phyloP scores from a whole-genome alignment of 805 yeast species.

The Yarrowia divulgata region DNA sequence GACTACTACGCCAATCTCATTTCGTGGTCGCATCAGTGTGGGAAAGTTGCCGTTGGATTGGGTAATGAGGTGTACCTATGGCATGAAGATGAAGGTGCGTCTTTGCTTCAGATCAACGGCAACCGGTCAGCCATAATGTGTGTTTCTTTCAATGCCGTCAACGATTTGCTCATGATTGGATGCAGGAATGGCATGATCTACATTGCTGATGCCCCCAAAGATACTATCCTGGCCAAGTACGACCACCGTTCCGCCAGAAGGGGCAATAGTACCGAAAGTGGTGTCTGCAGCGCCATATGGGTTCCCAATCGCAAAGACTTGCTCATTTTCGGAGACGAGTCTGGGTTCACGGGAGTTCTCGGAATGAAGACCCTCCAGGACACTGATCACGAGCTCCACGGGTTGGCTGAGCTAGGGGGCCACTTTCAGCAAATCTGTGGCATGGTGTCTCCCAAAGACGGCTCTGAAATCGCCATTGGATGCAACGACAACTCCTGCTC shows the following conservation, averaged over 20 bases:
- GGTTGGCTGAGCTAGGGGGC: constrained; percentile 40
- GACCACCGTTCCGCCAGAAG: constrained; percentile 32
- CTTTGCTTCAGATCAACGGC: constrained; percentile 49
- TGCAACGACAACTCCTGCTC: constrained; percentile 84
- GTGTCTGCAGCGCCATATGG: constrained; percentile 65
- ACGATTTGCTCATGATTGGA: constrained; percentile 36
- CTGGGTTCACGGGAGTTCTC: constrained; percentile 25
- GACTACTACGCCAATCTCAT: constrained; percentile 78
- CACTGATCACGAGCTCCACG: not conserved
- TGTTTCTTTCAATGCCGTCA: constrained; percentile 41
- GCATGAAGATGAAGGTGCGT: constrained; percentile 59
- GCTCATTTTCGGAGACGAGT: constrained; percentile 72
- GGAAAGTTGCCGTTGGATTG: constrained; percentile 68
- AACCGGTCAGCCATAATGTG: constrained; percentile 26
- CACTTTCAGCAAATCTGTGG: constrained; percentile 48
- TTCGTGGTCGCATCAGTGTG: constrained; percentile 64
- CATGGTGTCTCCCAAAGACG: constrained; percentile 63
- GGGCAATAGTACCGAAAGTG: constrained; percentile 51
- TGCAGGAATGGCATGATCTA: constrained; percentile 36
- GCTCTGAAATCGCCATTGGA: constrained; percentile 73
- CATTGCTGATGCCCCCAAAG: constrained; percentile 47
- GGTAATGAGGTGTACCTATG: constrained; percentile 64
- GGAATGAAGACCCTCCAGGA: not conserved
- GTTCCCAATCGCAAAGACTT: constrained; percentile 51
- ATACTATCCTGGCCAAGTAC: constrained; percentile 48